Evolutionary conservation across 2,329 filamentous ascomycete species (phyloP).

Genomic region (Fusarium compactum): DNA sequence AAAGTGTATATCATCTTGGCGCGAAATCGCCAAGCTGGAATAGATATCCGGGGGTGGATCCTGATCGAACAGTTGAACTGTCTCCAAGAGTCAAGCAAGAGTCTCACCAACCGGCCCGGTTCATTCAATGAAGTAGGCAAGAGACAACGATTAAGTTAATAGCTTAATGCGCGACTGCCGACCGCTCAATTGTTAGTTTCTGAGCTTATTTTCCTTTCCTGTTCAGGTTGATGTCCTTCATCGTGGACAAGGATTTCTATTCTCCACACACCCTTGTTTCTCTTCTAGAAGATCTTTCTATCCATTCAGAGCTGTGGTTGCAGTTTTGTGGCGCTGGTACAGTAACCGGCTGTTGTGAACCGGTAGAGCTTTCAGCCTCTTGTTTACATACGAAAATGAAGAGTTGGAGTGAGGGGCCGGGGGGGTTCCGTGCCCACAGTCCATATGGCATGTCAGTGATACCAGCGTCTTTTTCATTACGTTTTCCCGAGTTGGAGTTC

Average conservation of each 20-base stretch:
- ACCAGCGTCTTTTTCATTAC: constrained; percentile 43
- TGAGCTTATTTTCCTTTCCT: constrained; percentile 26
- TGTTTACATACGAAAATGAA: background rate
- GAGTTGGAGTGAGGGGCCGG: constrained; percentile 16
- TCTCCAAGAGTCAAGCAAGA: constrained; percentile 3
- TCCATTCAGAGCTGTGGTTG: constrained; percentile 20
- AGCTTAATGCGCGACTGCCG: constrained; percentile 15
- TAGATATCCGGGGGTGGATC: constrained; percentile 29
- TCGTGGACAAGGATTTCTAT: constrained; percentile 28
- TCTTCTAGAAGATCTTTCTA: constrained; percentile 30
- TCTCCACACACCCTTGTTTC: constrained; percentile 23
- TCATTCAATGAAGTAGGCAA: constrained; percentile 21
- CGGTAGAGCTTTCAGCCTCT: constrained; percentile 15
- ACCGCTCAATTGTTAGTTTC: constrained; percentile 14
- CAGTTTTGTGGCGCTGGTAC: constrained; percentile 28
- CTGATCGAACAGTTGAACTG: background rate
- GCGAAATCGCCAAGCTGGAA: constrained; percentile 27
- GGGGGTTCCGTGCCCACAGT: constrained; percentile 28
- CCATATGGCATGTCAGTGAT: constrained; percentile 14
- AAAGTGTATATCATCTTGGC: constrained; percentile 27
- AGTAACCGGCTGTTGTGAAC: constrained; percentile 4
- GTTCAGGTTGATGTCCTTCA: constrained; percentile 8
- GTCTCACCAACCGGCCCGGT: constrained; percentile 40
- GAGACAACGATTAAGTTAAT: constrained; percentile 8
- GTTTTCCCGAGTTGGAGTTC: constrained; percentile 26